Conservation (phyloP, 768 basidiomycete species). For the Trametes meyenii region DNA sequence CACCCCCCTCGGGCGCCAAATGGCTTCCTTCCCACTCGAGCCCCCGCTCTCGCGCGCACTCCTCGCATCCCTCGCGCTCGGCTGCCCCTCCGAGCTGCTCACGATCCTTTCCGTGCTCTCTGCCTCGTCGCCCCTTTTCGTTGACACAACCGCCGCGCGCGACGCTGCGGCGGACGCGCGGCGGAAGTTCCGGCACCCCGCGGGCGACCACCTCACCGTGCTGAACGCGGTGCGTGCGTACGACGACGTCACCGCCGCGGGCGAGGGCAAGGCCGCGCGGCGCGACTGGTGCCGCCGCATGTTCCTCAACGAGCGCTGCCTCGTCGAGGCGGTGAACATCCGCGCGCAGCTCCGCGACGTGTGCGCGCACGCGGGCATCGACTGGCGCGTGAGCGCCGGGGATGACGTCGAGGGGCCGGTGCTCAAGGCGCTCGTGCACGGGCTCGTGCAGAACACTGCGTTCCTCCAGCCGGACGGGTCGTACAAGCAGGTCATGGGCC, state of each 20-base stretch:
- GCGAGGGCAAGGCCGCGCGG: slow-evolving; percentile 46
- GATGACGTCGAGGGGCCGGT: slow-evolving; percentile 62
- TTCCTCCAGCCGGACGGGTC: slow-evolving; percentile 82
- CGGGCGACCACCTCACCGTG: slow-evolving; percentile 90
- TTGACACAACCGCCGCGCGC: slow-evolving; percentile 75
- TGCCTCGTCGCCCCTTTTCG: slow-evolving; percentile 77
- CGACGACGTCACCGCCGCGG: slow-evolving; percentile 60
- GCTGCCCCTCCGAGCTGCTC: slow-evolving; percentile 78
- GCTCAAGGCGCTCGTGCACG: slow-evolving; percentile 70
- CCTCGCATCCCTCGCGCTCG: slow-evolving; percentile 71
- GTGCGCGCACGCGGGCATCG: slow-evolving; percentile 62
- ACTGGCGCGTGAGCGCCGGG: slow-evolving; percentile 59
- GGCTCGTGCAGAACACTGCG: slow-evolving; percentile 83
- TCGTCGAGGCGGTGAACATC: slow-evolving; percentile 79
- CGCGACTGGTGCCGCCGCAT: slow-evolving; percentile 85
- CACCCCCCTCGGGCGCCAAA: slow-evolving; percentile 75
- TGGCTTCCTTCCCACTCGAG: slow-evolving; percentile 94
- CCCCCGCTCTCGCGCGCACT: slow-evolving; percentile 79
- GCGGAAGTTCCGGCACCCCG: slow-evolving; percentile 76
- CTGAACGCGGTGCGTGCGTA: slow-evolving; percentile 86
- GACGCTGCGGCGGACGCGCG: slow-evolving; percentile 72
- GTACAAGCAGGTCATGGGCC: slow-evolving; percentile 83
- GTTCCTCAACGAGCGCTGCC: slow-evolving; percentile 79
- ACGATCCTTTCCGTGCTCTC: slow-evolving; percentile 86
- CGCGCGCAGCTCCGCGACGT: slow-evolving; percentile 73